These are phyloP conservation scores for Onygenales sp. DNA, from an alignment of 2,329 filamentous ascomycete species.

Conservation along the genomic window DNA sequence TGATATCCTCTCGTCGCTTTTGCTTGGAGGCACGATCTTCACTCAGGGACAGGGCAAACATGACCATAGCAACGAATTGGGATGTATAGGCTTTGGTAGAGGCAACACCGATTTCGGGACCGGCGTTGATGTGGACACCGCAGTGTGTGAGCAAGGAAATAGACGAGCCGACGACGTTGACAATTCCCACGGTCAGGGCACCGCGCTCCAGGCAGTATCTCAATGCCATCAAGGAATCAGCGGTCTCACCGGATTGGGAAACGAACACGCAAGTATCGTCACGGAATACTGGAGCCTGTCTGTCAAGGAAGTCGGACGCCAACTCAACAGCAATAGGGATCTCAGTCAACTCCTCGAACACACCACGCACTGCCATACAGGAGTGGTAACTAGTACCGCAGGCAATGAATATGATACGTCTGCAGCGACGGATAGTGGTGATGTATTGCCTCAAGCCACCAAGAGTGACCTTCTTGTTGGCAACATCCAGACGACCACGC, in stretches of 20 bases:
- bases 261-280: conserved; percentile 99
- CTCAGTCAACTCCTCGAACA: conserved; percentile 95
- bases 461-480: conserved; percentile 89
- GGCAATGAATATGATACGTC: conserved; percentile 96
- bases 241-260: conserved; percentile 96
- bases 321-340: conserved; percentile 96
- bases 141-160: conserved; percentile 99
- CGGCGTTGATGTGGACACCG: conserved; percentile 98
- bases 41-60: conserved; percentile 93
- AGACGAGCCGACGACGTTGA: conserved; percentile 96
- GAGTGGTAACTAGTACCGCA: conserved; percentile 98
- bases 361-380: conserved; percentile 97
- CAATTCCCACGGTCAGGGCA: conserved; percentile 92
- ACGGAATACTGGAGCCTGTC: conserved; percentile 95
- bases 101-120: conserved; percentile 95
- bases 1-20: conserved; percentile 86
- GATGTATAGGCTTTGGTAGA: conserved; percentile 99
- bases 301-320: conserved; percentile 95
- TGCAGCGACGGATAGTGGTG: conserved; percentile 88
- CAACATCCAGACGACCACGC: conserved; percentile 91
- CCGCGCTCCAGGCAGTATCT: conserved; percentile 97
- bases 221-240: conserved; percentile 92
- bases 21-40: conserved; percentile 95
- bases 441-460: conserved; percentile 96
- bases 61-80: conserved; percentile 99